Conservation (phyloP, 1,139 yeast genomes). For the Suhomyces kunorum region DNA sequence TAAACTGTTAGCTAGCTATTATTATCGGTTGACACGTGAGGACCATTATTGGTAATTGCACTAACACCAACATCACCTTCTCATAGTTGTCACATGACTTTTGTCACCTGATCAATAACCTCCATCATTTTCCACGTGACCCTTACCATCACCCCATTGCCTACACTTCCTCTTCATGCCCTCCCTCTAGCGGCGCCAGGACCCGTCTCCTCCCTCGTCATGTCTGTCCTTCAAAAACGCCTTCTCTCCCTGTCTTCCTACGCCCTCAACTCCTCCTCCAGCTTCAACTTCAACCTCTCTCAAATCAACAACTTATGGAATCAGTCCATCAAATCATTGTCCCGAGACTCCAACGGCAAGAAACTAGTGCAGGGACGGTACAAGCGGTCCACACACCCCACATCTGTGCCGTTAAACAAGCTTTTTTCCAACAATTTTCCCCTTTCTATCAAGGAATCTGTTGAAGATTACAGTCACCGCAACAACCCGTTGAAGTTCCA, state of each 20-base stretch:
- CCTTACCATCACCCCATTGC: neutral
- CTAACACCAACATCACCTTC: no score
- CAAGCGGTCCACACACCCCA: constrained; percentile 58
- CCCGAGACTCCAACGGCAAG: neutral
- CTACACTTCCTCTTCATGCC: neutral
- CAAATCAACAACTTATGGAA: constrained; percentile 9
- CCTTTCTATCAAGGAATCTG: constrained; percentile 50
- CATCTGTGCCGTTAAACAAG: constrained; percentile 58
- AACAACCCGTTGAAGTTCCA: constrained; percentile 51
- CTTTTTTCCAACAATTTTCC: constrained; percentile 60
- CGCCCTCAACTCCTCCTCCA: constrained; percentile 9
- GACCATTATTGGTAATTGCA: no score
- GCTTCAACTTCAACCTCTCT: constrained; percentile 18
- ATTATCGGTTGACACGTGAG: no score
- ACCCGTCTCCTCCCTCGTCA: neutral
- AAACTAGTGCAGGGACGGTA: constrained; percentile 23
- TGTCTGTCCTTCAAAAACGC: constrained; percentile 5
- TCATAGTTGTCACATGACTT: no score
- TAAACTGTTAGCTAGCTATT: no score
- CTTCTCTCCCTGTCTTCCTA: constrained; percentile 4
- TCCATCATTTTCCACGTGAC: neutral
- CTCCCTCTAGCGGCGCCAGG: neutral
- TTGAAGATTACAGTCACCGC: constrained; percentile 49
- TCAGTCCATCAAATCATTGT: neutral
- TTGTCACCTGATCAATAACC: no score